phyloP scores from a whole-genome alignment of 441 rosid species.

The Mallotus japonicus region DNA sequence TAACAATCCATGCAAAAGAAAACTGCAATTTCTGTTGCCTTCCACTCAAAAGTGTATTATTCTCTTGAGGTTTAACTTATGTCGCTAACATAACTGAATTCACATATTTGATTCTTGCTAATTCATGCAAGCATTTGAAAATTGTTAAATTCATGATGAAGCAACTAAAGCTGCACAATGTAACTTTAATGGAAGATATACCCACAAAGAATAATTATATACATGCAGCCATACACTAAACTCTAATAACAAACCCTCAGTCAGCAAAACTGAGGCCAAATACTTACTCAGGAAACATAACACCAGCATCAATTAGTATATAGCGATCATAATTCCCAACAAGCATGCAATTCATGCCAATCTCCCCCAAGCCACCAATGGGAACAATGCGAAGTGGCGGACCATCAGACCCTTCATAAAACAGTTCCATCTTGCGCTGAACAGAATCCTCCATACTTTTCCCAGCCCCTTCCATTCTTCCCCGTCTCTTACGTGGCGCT shows the following conservation, averaged over 20 bases:
- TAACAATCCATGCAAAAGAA: slow-evolving; percentile 2
- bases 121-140: background rate
- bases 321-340: slow-evolving; percentile 93
- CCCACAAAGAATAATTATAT: background rate
- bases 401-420: slow-evolving; percentile 85
- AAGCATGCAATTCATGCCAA: slow-evolving; percentile 99
- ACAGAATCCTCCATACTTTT: slow-evolving; percentile 97
- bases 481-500: slow-evolving; percentile 47
- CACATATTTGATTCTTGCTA: background rate
- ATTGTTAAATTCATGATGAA: background rate
- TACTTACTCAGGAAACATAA: slow-evolving; percentile 99
- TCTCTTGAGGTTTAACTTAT: background rate
- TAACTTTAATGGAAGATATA: background rate
- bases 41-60: background rate
- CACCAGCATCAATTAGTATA: slow-evolving; percentile 86
- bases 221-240: background rate
- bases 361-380: slow-evolving; percentile 96
- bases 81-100: background rate
- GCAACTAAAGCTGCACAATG: background rate
- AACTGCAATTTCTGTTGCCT: background rate
- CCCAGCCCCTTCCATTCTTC: slow-evolving; percentile 72
- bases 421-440: slow-evolving; percentile 90
- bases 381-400: slow-evolving; percentile 97
- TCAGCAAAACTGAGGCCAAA: background rate
- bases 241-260: background rate